Evolutionary conservation across 163 green algal genomes (phyloP), one percentile per base, ranked within the genome.

Genomic region (Trebouxiophyceae sp.): DNA sequence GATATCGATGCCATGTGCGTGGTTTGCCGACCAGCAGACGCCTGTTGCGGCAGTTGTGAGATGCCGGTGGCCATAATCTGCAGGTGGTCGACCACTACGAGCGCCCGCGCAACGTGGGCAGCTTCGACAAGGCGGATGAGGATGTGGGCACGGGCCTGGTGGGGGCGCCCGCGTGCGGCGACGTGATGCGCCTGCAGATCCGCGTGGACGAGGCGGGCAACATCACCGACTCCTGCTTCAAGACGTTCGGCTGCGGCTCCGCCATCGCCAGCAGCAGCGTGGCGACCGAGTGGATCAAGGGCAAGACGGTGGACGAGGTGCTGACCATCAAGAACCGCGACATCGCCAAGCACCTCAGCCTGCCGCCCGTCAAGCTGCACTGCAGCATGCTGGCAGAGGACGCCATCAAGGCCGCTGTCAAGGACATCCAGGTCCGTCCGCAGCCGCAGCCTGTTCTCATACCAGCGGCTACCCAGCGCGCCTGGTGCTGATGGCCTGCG

Each of bases 101-200:
- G 62, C 89, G 88, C 20, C 94, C 94, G 0, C 74, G 93, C 54
- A 99, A 99, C 66, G 93, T 99, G 4, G 94, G 94, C 29, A 89
- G 81, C 24, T 96, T 99, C 63, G 82, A 96, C 71, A 97, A 97
- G 78, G 87, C 73, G 32, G 93, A 98, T 54, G 76, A 79, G 20
- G 88, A 92, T 73, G 94, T 99, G 2, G 94, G 95, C 32, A 99
- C 94, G 4, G 90, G 93, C 7, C 77, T 99, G 8, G 94, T 99
- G 0, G 94, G 94, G n/a, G 93, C 93, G 0, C 94, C 95, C n/a
- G 94, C 95, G 2, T 99, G 94, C 61, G 94, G 94, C 28, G 94
- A 99, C 65, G 94, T 99, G 5, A 99, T 99, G 94, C 99, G 99
- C 83, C 85, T 99, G 62, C 94, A 99, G 74, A 98, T 98, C 66